These are phyloP conservation scores for Nicotiana tomentosiformis DNA, from an alignment of 257 asterid genomes.

Conservation along the genomic window DNA sequence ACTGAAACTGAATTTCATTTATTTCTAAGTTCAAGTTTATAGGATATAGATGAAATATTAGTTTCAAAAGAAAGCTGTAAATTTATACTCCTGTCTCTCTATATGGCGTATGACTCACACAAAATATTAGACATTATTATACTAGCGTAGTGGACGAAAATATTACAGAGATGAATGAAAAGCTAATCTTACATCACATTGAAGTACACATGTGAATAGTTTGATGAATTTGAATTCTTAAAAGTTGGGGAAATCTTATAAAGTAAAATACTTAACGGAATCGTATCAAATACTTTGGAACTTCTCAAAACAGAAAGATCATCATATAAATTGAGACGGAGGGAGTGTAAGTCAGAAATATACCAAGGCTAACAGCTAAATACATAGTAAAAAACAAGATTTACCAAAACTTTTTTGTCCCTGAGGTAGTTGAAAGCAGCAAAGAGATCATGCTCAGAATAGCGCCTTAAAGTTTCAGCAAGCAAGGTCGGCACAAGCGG, in stretches of 20 bases:
- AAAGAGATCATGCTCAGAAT: slow-evolving; percentile 95
- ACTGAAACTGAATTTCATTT: not conserved
- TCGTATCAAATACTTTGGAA: not conserved
- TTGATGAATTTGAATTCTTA: not conserved
- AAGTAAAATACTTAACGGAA: not conserved
- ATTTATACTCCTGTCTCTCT: not conserved
- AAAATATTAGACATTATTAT: not conserved
- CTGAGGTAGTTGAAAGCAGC: slow-evolving; percentile 89
- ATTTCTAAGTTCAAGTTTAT: not conserved
- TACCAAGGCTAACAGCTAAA: not conserved
- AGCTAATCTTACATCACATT: not conserved
- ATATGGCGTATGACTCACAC: not conserved
- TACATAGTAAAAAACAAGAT: slow-evolving; percentile 15
- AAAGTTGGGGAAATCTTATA: not conserved
- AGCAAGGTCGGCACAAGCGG: slow-evolving; percentile 64
- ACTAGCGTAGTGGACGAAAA: not conserved
- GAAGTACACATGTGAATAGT: not conserved
- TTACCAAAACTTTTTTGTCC: slow-evolving; percentile 84
- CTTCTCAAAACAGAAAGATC: not conserved
- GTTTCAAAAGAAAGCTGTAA: not conserved
- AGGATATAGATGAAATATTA: not conserved
- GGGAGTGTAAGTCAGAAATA: not conserved
- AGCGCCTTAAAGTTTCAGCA: slow-evolving; percentile 85
- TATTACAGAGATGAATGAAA: slow-evolving; percentile 1
- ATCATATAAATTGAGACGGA: not conserved